Conservation (phyloP, 169 alveolate species). For the Toxoplasma gondii region DNA sequence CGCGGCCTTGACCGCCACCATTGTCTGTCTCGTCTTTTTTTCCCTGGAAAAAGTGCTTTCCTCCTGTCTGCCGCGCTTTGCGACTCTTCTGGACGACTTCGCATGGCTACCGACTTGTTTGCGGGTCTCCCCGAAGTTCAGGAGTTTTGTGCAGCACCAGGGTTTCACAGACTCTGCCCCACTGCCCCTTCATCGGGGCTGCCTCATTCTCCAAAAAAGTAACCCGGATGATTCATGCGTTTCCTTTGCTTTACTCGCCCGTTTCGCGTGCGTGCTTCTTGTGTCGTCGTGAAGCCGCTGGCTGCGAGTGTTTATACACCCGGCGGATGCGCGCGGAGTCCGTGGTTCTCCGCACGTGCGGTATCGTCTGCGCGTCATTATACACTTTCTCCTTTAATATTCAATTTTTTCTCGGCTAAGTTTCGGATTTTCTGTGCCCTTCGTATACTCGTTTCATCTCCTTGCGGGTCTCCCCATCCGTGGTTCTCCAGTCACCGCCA, state of each 20-base stretch:
- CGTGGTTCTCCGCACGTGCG: no score
- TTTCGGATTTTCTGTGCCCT: neutral
- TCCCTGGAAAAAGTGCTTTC: no score
- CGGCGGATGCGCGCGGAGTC: no score
- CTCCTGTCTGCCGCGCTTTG: no score
- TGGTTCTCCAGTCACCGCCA: neutral
- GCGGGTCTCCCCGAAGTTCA: neutral
- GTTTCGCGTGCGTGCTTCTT: neutral
- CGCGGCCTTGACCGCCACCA: no score
- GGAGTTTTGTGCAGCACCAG: neutral
- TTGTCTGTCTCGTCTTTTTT: neutral
- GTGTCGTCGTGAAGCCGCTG: neutral
- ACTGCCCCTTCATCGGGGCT: neutral
- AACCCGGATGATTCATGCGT: no score
- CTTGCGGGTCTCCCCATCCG: neutral
- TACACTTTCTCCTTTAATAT: no score
- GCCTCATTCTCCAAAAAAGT: neutral
- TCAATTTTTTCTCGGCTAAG: neutral
- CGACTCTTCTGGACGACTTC: no score
- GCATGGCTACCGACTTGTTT: neutral
- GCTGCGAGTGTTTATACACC: no score
- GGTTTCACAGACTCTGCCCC: neutral
- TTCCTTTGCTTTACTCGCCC: neutral
- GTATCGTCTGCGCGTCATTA: no score
- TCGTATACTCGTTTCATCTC: neutral